A percentile compares a stretch with the other conserved stretches of the same genome.
Conservation (phyloP, 345 rosid genomes). For the Ailanthus altissimus region DNA sequence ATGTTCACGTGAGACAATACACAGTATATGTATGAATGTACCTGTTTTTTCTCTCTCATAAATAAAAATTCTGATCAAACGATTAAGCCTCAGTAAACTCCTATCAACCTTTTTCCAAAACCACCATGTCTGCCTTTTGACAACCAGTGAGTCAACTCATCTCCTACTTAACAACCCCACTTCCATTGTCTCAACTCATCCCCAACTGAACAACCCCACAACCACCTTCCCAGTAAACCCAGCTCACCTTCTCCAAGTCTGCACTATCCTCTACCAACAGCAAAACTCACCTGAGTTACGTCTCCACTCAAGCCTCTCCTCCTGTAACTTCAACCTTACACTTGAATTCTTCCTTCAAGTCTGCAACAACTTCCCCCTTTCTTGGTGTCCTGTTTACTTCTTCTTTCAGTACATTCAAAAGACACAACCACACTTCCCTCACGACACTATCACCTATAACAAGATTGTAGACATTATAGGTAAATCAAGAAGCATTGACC, state of each 20-base stretch:
- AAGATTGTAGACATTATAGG: slow-evolving; percentile 64
- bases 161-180: slow-evolving; percentile 16
- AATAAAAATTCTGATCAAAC: slow-evolving; percentile 20
- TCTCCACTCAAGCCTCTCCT: slow-evolving; percentile 61
- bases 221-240: slow-evolving; percentile 44
- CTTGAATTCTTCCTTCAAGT: slow-evolving; percentile 87
- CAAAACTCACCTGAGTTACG: slow-evolving; percentile 66
- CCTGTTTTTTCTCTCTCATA: not conserved
- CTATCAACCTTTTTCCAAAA: slow-evolving; percentile 5
- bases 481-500: slow-evolving; percentile 66
- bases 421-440: slow-evolving; percentile 39
- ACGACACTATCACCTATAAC: slow-evolving; percentile 59
- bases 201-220: slow-evolving; percentile 17
- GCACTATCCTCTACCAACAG: slow-evolving; percentile 81
- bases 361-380: slow-evolving; percentile 76
- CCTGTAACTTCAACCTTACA: slow-evolving; percentile 39
- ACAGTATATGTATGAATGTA: not conserved
- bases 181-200: slow-evolving; percentile 28
- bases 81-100: slow-evolving; percentile 24
- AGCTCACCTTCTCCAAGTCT: slow-evolving; percentile 62
- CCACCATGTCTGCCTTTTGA: slow-evolving; percentile 19
- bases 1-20: not conserved
- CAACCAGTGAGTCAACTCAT: slow-evolving; percentile 19
- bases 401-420: slow-evolving; percentile 61
- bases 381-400: slow-evolving; percentile 84